These are phyloP conservation scores for Phlegmacium glaucopus DNA, from an alignment of 768 basidiomycete species.

Conservation along the genomic window DNA sequence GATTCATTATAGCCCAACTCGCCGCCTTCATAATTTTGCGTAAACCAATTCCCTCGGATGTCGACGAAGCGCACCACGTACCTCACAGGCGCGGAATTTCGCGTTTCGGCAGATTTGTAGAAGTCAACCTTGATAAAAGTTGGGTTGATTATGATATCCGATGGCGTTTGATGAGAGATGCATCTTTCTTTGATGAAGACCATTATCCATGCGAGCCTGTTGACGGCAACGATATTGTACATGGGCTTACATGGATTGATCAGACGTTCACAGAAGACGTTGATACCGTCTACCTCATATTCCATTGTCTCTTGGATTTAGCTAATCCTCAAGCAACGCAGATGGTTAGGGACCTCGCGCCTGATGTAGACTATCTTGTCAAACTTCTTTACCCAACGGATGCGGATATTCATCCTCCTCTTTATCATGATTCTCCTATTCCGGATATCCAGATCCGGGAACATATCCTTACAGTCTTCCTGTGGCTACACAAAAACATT, in stretches of 20 bases:
- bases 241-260: slow-evolving; percentile 11
- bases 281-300: slow-evolving; percentile 9
- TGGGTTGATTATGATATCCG: slow-evolving; percentile 11
- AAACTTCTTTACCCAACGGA: slow-evolving; percentile 4
- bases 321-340: slow-evolving; percentile 6
- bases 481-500: slow-evolving; percentile 8
- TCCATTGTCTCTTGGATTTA: slow-evolving; percentile 9
- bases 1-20: not conserved
- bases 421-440: not conserved
- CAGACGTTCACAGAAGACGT: slow-evolving; percentile 9
- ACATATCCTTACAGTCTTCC: slow-evolving; percentile 8
- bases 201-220: slow-evolving; percentile 4
- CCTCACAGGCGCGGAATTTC: not conserved
- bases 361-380: slow-evolving; percentile 2
- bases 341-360: slow-evolving; percentile 4
- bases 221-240: slow-evolving; percentile 8
- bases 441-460: slow-evolving; percentile 5
- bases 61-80: slow-evolving; percentile 3
- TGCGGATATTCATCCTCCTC: not conserved
- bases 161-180: slow-evolving; percentile 7
- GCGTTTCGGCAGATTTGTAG: slow-evolving; percentile 5
- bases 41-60: not conserved
- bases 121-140: slow-evolving; percentile 3
- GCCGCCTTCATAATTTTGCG: not conserved
- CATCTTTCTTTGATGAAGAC: slow-evolving; percentile 4